Evolutionary conservation across 1,139 yeast genomes (phyloP).

Genomic region (Torulaspora pretoriensis): DNA sequence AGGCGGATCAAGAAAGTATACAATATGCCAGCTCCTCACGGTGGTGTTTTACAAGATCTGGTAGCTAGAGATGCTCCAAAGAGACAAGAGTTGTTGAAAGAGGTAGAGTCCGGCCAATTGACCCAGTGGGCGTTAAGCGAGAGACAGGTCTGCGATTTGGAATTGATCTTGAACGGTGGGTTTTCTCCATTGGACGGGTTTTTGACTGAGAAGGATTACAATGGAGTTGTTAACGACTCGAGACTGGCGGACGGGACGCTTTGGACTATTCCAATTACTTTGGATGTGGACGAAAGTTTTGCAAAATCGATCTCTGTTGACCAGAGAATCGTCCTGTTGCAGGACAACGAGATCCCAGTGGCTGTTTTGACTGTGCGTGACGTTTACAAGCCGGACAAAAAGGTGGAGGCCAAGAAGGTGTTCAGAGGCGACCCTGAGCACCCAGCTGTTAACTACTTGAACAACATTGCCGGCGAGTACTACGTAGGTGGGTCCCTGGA

Average conservation of each 20-base stretch:
- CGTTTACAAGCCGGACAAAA: constrained; percentile 76
- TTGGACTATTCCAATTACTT: constrained; percentile 91
- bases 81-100: constrained; percentile 52
- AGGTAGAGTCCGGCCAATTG: constrained; percentile 46
- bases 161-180: constrained; percentile 88
- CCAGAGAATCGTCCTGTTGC: constrained; percentile 68
- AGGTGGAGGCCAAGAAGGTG: constrained; percentile 73
- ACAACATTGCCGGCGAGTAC: constrained; percentile 70
- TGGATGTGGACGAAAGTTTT: constrained; percentile 62
- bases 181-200: constrained; percentile 91
- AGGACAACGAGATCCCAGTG: constrained; percentile 75
- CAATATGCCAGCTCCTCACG: constrained; percentile 80
- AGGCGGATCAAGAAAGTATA: background rate
- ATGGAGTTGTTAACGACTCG: constrained; percentile 71
- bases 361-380: constrained; percentile 80
- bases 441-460: constrained; percentile 79
- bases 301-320: constrained; percentile 51
- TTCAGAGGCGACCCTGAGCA: constrained; percentile 97
- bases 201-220: constrained; percentile 74
- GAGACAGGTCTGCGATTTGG: constrained; percentile 91
- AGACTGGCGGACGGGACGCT: constrained; percentile 73
- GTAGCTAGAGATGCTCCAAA: constrained; percentile 72
- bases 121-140: constrained; percentile 52
- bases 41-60: constrained; percentile 82
- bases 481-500: constrained; percentile 86